Evolutionary conservation across 805 yeast species (phyloP), one percentile per base, ranked within the genome.

Genomic region (Komagataella mondaviorum): DNA sequence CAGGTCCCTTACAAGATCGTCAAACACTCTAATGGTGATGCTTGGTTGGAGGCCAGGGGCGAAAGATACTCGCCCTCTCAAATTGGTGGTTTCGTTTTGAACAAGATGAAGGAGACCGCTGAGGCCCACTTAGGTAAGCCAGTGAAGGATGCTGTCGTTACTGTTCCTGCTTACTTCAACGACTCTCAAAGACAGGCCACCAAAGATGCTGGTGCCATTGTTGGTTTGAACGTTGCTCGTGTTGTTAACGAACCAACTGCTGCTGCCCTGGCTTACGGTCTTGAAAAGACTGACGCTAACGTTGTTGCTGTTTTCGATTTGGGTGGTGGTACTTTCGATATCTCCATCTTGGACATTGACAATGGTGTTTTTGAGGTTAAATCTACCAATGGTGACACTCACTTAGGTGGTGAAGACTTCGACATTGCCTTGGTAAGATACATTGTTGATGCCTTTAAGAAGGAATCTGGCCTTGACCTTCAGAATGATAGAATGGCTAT

Each of bases 301-400:
- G 69, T 68, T 56, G 95, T 89, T 62, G 97, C 97, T 56, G 97
- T 89, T 59, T 89, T 90, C 75, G 97, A 89, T 74, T 79, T 89
- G 66, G 97, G 97, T 82, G 97, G 97, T 71, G 97, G 97, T 82
- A 89, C 97, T 64, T 89, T 89, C 69, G 97, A 89, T 85, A 85
- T 89, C 72, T 89, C 97, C 62, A 87, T 89, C 68, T 79, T 89
- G 67, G 97, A 90, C 77, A 90, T 89, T 63, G 96, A 90, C 74
- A 88, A 89, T 67, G 97, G 97, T 78, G 97, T 89, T 59, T 89
- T 89, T 64, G 97, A 89, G 78, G 97, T 89, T 69, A 89, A 89
- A 76, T 88, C 96, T 56, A 89, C 97, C 66, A 90, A 90, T 73
- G 97, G 95, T 82, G 93, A 86, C 73, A 86, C 95, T 59, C 95